Evolutionary conservation across 371 early-diverging fungal genomes (phyloP), one percentile per base, ranked within the genome.

Genomic region (Paraphysoderma sedebokerense): DNA sequence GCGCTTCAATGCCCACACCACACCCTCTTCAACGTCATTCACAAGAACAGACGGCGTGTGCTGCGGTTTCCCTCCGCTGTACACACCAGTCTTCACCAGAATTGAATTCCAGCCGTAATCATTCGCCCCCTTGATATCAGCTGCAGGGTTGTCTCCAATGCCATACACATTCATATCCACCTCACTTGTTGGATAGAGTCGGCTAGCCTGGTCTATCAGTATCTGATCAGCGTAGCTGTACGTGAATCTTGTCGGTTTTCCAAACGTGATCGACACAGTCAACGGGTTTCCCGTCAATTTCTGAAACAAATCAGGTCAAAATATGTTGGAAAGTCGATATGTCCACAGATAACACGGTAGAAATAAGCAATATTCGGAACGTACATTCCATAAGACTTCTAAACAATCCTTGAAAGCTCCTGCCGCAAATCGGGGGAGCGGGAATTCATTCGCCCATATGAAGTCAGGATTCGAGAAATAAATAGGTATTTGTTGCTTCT

Each of bases 41-140:
- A 28, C 72, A 72, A 0, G 77, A 75, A 3, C 55, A 53, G 1
- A 62, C 54, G 5, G 82, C 67, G 28, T 33, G 26, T 2, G 57
- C 59, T n/a, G 54, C 62, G 30, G 73, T 73, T 35, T 71, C 61
- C 6, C 66, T 74, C 17, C 50, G 60, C 33, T 55, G 54, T 34
- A 83, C 3, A 90, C 80, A 28, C 91, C 91, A 0, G 91, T 88
- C 38, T 75, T 67, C 17, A 88, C 89, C 24, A 88, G 56, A 9
- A 87, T 56, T 20, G 79, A 79, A 2, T 72, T 62, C 88, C 88
- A 90, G 0, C 87, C 87, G 49, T 79, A 70, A 1, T 53, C 63
- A 52, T 84, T 85, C 5, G 91, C 91, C 0, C 91, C 89, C 6
- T 72, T 68, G 52, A 84, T 81, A 57, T 84, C 85, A 31, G 74